phyloP scores from a whole-genome alignment of 1,284 basidiomycete genomes.

The Neotropicomus parvogracilis region DNA sequence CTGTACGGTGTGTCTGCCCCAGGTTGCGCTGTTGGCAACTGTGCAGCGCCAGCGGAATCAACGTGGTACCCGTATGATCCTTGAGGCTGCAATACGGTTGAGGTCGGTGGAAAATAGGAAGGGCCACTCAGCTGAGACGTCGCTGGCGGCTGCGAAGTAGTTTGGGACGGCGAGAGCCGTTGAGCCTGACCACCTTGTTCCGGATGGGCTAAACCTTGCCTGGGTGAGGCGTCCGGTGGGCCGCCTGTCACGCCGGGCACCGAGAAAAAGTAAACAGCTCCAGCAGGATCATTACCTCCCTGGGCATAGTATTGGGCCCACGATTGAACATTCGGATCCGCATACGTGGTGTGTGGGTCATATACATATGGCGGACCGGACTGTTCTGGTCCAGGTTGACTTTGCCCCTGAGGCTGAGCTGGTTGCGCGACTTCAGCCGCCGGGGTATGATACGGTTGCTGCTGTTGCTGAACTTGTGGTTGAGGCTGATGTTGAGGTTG shows the following conservation, averaged over 20 bases:
- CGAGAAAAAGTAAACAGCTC: conserved; percentile 70
- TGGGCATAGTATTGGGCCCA: conserved; percentile 80
- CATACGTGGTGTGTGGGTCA: conserved; percentile 61
- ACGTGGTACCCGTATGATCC: conserved; percentile 23
- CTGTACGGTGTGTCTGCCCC: conserved; percentile 16
- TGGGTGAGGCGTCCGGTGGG: conserved; percentile 4
- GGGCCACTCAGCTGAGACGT: conserved; percentile 13
- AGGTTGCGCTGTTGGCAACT: conserved; percentile 7
- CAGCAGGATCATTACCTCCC: conserved; percentile 65
- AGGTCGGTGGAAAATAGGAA: conserved; percentile 11
- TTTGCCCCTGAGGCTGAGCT: conserved; percentile 17
- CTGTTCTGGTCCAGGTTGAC: conserved; percentile 16
- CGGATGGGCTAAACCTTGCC: conserved; percentile 4
- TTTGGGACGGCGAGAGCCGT: conserved; percentile 16
- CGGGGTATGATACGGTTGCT: conserved; percentile 20
- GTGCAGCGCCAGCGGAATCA: conserved; percentile 7
- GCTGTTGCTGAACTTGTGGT: conserved; percentile 20
- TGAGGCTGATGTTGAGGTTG: conserved; percentile 12
- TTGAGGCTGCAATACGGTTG: conserved; percentile 19
- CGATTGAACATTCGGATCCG: conserved; percentile 71
- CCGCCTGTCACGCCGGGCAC: conserved; percentile 64
- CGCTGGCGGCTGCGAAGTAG: conserved; percentile 17
- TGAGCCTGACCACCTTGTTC: conserved; percentile 16
- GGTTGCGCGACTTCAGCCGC: conserved; percentile 12
- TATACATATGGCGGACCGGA: conserved; percentile 65